Percentiles rank a stretch among this genome's conserved stretches.
Conservation (phyloP, 2,329 filamentous ascomycete species). For the Diplodia mutila region DNA sequence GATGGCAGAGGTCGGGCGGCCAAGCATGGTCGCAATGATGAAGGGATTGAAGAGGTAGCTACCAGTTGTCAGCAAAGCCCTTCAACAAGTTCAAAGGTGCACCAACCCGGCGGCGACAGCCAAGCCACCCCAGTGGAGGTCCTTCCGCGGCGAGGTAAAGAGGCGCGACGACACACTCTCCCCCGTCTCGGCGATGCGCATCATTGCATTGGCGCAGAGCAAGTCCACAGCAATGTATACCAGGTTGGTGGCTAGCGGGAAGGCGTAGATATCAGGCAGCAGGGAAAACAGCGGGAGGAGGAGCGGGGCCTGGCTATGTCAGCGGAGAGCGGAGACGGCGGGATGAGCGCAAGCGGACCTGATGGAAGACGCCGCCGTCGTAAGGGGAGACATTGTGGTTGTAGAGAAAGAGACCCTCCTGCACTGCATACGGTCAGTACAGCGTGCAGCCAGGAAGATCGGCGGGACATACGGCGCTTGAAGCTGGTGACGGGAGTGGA, state of each 20-base stretch:
- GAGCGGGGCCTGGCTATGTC: conserved; percentile 71
- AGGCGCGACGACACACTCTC: conserved; percentile 74
- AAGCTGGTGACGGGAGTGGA: conserved; percentile 98
- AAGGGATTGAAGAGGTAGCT: conserved; percentile 96
- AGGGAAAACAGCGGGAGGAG: conserved; percentile 90
- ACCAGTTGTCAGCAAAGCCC: neutral
- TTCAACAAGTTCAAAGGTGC: neutral
- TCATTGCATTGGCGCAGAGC: conserved; percentile 77
- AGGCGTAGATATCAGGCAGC: conserved; percentile 69
- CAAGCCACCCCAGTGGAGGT: conserved; percentile 73
- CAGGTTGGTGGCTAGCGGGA: conserved; percentile 74
- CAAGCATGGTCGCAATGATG: conserved; percentile 87
- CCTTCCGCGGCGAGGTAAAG: conserved; percentile 77
- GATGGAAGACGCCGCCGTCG: conserved; percentile 83
- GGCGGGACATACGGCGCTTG: conserved; percentile 76
- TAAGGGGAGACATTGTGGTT: conserved; percentile 96
- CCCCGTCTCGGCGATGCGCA: conserved; percentile 78
- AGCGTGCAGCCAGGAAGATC: neutral
- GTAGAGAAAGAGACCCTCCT: conserved; percentile 95
- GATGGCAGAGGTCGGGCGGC: conserved; percentile 85
- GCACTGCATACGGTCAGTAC: conserved; percentile 61
- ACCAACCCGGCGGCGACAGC: conserved; percentile 76
- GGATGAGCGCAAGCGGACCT: conserved; percentile 47
- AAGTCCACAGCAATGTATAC: conserved; percentile 83
- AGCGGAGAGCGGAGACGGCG: conserved; percentile 12